Base-by-base conservation (phyloP, 805 yeast species). In the Zygoascus flipseniorum region DNA sequence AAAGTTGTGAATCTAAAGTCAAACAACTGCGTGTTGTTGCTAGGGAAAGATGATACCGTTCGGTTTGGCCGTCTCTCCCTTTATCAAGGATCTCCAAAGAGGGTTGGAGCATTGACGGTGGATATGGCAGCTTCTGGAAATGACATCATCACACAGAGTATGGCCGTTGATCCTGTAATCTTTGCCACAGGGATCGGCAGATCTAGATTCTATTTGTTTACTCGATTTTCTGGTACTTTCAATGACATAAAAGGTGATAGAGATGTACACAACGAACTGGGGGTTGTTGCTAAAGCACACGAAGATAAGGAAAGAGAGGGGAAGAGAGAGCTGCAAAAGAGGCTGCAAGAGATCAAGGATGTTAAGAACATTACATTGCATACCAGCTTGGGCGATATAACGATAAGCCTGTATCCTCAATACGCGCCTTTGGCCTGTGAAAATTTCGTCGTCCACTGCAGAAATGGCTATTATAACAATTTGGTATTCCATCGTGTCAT, bases 381-480 rank as follows among this genome's bases (percentile, higher is more conserved):
- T 56, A 75, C 79, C 1, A 67, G 74, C 2, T 47, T 66, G 11
- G 79, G 79, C 2, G 79, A 75, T 56, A 74, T 76, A 28, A 62
- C 64, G 39, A 58, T 75, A 23, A 61, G 66, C 32, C 56, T 75
- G 20, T 71, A 60, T 55, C 69, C 66, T 2, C 58, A 66, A 43
- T 61, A 65, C 26, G 72, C 73, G 0, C 79, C 79, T 3, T 58
- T 68, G 43, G 71, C 78, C 0, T 72, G 68, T 11, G 75, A 73
- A 54, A 75, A 74, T 57, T 75, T 75, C 54, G 59, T 68, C 10
- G 58, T 60, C 20, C 65, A 70, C 19, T 69, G 75, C 57, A 47
- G 58, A 35, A 63, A 62, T 3, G 71, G 70, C 13, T 76, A 73
- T 57, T 75, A 75, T 62, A 66, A 75, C 56, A 60, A 65, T 23